A percentile compares a stretch with the other conserved stretches of the same genome.
Evolutionary conservation across 1,284 basidiomycete species (phyloP).

Genomic region (Apiotrichum porosum): DNA sequence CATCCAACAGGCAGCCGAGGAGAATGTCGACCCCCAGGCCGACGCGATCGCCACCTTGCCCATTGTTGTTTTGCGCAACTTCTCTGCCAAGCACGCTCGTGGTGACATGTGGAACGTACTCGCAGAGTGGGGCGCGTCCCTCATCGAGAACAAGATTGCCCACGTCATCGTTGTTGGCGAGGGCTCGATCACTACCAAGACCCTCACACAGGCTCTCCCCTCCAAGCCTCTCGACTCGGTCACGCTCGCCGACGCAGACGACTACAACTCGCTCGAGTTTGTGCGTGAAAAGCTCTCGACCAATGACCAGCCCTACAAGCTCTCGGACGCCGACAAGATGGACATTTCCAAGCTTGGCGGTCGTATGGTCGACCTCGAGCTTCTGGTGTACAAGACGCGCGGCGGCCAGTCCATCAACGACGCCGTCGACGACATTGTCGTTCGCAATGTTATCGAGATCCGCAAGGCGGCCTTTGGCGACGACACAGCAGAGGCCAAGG

Average conservation of each 20-base stretch:
- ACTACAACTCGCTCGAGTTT: constrained; percentile 69
- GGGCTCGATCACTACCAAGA: constrained; percentile 80
- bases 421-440: constrained; percentile 83
- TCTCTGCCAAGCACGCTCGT: constrained; percentile 60
- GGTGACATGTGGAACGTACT: constrained; percentile 70
- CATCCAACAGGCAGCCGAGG: not conserved
- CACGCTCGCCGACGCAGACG: constrained; percentile 77
- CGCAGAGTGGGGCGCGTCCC: constrained; percentile 75
- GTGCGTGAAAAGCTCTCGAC: constrained; percentile 72
- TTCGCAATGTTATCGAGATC: constrained; percentile 71
- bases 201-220: constrained; percentile 79
- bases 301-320: constrained; percentile 30
- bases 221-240: constrained; percentile 77
- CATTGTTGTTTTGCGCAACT: constrained; percentile 79
- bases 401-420: constrained; percentile 67
- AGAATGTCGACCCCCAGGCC: constrained; percentile 22
- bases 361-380: constrained; percentile 59
- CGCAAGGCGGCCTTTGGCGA: constrained; percentile 91
- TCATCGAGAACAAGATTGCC: constrained; percentile 78
- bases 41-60: constrained; percentile 63
- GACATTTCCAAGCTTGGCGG: constrained; percentile 74
- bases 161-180: constrained; percentile 90
- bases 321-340: constrained; percentile 51
- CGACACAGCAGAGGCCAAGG: constrained; percentile 78
- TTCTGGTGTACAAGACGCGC: constrained; percentile 77